A percentile compares a stretch with the other conserved stretches of the same genome.
These are phyloP conservation scores for Macrolepiota dolichaula DNA, from an alignment of 768 basidiomycete genomes.

Conservation along the genomic window DNA sequence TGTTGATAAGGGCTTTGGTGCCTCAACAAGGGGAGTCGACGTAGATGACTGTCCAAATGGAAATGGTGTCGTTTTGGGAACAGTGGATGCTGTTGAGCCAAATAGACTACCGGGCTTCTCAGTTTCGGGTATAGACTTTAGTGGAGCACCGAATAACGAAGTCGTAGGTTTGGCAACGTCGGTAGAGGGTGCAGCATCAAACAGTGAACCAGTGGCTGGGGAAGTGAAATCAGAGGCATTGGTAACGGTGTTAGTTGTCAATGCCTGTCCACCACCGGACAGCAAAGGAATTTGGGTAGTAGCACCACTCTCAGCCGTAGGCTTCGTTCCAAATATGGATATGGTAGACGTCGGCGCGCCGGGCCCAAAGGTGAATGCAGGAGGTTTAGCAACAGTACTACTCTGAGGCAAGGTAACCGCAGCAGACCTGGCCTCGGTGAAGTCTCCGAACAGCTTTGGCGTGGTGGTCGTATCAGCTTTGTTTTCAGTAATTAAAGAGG, in stretches of 20 bases:
- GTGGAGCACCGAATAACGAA: slow-evolving; percentile 18
- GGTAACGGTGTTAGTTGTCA: neutral
- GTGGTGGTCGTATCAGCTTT: neutral
- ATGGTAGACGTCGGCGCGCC: slow-evolving; percentile 8
- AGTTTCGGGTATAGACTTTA: slow-evolving; percentile 12
- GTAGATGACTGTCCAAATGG: slow-evolving; percentile 25
- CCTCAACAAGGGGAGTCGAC: slow-evolving; percentile 12
- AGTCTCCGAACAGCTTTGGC: neutral
- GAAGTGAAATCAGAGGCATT: neutral
- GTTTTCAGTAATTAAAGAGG: neutral
- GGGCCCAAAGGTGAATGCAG: slow-evolving; percentile 18
- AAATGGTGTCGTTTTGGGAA: slow-evolving; percentile 31
- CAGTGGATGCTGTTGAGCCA: slow-evolving; percentile 15
- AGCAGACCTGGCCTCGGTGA: neutral
- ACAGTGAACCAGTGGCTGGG: neutral
- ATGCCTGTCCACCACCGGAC: slow-evolving; percentile 13
- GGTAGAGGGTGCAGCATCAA: neutral
- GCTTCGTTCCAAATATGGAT: slow-evolving; percentile 3
- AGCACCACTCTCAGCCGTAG: neutral
- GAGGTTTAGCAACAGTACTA: neutral
- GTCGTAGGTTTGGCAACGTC: slow-evolving; percentile 13
- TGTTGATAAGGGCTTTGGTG: slow-evolving; percentile 14
- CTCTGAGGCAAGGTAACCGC: neutral
- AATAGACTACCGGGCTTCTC: slow-evolving; percentile 18
- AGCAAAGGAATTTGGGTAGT: slow-evolving; percentile 14